Base-by-base conservation (phyloP, 169 alveolate genomes). In the Eimeria mitis region DNA sequence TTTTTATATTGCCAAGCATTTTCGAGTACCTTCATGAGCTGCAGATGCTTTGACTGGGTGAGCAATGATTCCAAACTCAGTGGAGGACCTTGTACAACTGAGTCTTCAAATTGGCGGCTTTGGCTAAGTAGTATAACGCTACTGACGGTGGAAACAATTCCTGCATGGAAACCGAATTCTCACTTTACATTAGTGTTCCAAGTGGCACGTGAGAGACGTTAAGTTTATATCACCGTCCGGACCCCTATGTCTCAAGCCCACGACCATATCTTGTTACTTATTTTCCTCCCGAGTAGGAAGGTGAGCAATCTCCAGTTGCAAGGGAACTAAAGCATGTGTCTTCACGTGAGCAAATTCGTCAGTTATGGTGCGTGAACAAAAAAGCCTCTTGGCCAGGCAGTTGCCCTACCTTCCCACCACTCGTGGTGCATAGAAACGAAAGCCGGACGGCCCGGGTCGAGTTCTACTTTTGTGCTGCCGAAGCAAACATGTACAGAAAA, bases 51-150 rank as follows among this genome's bases (percentile, higher is more conserved):
- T 59, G 94, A 87, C 21, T 87, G 79, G 28, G 83, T 11, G 8
- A 87, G 83, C 49, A 87, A 14, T 44, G 94, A 63, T 65, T 87
- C 94, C 68, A 87, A 40, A 47, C 83, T 87, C 81, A 61, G 79
- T 14, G 79, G 88, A 56, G 71, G 94, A 31, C 96, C 89, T 37
- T 56, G 56, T 83, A 28, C 40, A 40, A 71, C 94, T 44, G 73
- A 81, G 76, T 94, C 96, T 68, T 94, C 96, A 68, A 81, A 94
- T 54, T 81, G 96, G 19, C 96, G 96, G 73, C 68, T 65, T 56
- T 76, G 68, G 31, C 88, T 89, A 4, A 94, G 81, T 21, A 94
- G 78, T 63, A 91, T 79, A 25, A 70, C 88, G 49, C 89, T 47
- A 71, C 89, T 68, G 68, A 70, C 96, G 47, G 90, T 73, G 89